phyloP scores from a whole-genome alignment of 2,329 filamentous ascomycete species.

The Diaporthe citriasiana region DNA sequence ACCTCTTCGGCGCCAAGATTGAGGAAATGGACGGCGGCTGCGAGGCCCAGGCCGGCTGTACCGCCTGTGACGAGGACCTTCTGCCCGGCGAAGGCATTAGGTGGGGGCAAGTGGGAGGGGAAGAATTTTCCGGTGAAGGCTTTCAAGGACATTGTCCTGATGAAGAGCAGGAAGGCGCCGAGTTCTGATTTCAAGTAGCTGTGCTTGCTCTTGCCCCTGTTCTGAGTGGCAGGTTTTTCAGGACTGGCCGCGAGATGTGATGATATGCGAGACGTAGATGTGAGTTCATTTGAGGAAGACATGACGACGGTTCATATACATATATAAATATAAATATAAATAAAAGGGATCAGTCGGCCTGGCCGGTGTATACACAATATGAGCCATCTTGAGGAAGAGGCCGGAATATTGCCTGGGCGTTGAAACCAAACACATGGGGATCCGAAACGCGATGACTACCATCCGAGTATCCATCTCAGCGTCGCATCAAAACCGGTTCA shows the following conservation, averaged over 20 bases:
- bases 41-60: slow-evolving; percentile 58
- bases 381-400: slow-evolving; percentile 9
- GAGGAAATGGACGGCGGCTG: slow-evolving; percentile 56
- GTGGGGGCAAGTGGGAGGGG: slow-evolving; percentile 45
- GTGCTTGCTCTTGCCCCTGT: neutral
- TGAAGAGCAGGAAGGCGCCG: neutral
- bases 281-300: neutral
- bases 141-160: slow-evolving; percentile 7
- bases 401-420: neutral
- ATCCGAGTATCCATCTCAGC: neutral
- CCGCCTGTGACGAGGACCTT: slow-evolving; percentile 58
- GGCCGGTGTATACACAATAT: neutral
- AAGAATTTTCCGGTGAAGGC: slow-evolving; percentile 45
- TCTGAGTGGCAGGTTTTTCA: neutral
- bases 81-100: slow-evolving; percentile 47
- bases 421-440: neutral
- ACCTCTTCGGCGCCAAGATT: slow-evolving; percentile 56
- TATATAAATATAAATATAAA: no score
- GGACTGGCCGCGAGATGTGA: neutral
- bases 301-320: neutral
- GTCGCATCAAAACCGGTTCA: neutral
- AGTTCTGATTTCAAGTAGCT: neutral
- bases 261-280: neutral
- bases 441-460: slow-evolving; percentile 25
- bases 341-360: neutral